Evolutionary conservation across 805 yeast genomes (phyloP).

Genomic region (Candida corydali): DNA sequence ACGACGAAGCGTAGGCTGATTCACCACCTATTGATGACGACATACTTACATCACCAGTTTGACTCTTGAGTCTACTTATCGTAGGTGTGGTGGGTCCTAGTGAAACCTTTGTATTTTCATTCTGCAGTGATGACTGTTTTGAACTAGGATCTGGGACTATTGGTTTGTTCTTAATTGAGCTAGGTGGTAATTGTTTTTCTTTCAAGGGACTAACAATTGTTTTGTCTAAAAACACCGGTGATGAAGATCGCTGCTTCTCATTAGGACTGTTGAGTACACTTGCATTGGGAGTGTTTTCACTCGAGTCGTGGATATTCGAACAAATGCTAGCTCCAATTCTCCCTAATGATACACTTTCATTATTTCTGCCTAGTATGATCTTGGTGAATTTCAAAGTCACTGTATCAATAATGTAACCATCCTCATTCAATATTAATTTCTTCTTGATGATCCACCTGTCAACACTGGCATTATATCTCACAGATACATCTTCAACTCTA

Average conservation of each 20-base stretch:
- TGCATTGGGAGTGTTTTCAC: not conserved
- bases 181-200: not conserved
- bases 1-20: not conserved
- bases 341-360: conserved; percentile 17
- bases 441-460: conserved; percentile 38
- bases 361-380: conserved; percentile 24
- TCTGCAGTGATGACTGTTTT: not conserved
- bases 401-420: conserved; percentile 58
- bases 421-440: conserved; percentile 45
- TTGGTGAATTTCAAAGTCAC: conserved; percentile 46
- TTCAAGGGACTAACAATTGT: too few relatives aligned
- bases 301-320: conserved; percentile 18
- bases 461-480: conserved; percentile 16
- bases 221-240: conserved; percentile 3
- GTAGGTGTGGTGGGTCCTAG: not conserved
- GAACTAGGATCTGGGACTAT: not conserved
- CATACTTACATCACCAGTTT: not conserved
- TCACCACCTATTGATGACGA: too few relatives aligned
- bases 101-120: not conserved
- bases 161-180: not conserved
- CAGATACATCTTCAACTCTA: conserved; percentile 27
- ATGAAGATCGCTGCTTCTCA: not conserved
- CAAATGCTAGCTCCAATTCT: conserved; percentile 31
- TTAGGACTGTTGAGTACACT: not conserved
- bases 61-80: not conserved